Evolutionary conservation across 2,329 filamentous ascomycete species (phyloP).

Genomic region (Cyphellophora europaea): DNA sequence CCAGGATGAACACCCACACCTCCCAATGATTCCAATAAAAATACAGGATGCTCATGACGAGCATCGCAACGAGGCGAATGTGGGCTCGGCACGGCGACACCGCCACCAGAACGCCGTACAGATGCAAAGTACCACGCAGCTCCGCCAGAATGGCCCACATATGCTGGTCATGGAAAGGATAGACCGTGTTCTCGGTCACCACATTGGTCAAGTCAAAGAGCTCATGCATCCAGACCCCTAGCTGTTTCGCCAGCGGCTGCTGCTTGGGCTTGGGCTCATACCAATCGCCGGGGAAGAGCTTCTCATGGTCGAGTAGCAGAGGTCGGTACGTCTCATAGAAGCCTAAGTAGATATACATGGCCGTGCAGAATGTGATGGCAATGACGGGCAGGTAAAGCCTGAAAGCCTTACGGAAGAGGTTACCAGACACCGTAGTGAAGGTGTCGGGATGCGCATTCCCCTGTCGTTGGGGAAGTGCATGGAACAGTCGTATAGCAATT

Average conservation of each 20-base stretch:
- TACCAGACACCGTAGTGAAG: constrained; percentile 30
- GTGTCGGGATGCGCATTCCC: constrained; percentile 28
- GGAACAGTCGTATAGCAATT: constrained; percentile 28
- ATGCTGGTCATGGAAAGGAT: constrained; percentile 34
- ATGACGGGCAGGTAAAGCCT: constrained; percentile 35
- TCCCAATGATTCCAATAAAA: constrained; percentile 36
- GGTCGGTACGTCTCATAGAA: constrained; percentile 17
- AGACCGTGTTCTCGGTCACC: constrained; percentile 13
- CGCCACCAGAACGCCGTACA: constrained; percentile 32
- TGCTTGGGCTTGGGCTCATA: constrained; percentile 32
- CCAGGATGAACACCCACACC: constrained; percentile 32
- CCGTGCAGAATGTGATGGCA: constrained; percentile 29
- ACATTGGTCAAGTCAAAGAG: constrained; percentile 18
- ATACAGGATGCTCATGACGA: constrained; percentile 27
- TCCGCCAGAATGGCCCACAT: constrained; percentile 40
- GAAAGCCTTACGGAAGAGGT: constrained; percentile 33
- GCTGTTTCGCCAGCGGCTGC: constrained; percentile 23
- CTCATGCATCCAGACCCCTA: constrained; percentile 26
- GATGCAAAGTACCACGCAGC: constrained; percentile 34
- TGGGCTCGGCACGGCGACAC: constrained; percentile 26
- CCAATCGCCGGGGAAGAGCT: constrained; percentile 17
- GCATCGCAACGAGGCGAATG: constrained; percentile 26
- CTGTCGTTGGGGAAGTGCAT: constrained; percentile 30
- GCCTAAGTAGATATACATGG: constrained; percentile 33
- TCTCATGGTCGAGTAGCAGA: constrained; percentile 9